Conservation (phyloP, 2,329 filamentous ascomycete genomes). For the Fusarium torulosum region DNA sequence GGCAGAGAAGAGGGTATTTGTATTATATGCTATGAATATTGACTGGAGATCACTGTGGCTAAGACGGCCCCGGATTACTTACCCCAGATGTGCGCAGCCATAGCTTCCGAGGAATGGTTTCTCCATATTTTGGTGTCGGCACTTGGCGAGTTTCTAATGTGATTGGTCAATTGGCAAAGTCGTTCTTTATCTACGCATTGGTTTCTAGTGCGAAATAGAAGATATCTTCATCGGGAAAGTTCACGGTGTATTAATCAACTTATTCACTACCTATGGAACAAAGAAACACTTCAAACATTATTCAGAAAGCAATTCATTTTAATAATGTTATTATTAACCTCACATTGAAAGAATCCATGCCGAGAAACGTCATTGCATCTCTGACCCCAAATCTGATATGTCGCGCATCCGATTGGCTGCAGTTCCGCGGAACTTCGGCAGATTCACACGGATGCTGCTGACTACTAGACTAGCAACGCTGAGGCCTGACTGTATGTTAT, state of each 20-base stretch:
- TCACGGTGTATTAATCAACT: no score
- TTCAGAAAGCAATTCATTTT: not conserved
- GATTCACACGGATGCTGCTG: not conserved
- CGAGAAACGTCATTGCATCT: not conserved
- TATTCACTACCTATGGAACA: no score
- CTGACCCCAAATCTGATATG: not conserved
- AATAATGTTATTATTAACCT: not conserved
- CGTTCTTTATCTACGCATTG: rapidly evolving
- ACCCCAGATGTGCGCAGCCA: constrained; percentile 16
- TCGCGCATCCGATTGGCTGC: constrained; percentile 17
- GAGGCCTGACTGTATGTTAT: no score
- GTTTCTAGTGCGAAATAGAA: no score
- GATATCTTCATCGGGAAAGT: no score
- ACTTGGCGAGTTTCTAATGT: not conserved
- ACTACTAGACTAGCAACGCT: no score
- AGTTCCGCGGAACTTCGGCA: constrained; percentile 27
- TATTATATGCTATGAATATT: not conserved
- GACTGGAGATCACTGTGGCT: not conserved
- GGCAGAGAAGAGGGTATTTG: constrained; percentile 1
- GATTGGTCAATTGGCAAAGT: not conserved
- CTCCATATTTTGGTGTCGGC: not conserved
- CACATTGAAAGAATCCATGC: no score
- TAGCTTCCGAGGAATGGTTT: constrained; percentile 21
- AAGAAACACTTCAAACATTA: not conserved
- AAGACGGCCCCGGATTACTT: constrained; percentile 19